Conservation (phyloP, 2,329 filamentous ascomycete genomes). For the Cytospora piceae region DNA sequence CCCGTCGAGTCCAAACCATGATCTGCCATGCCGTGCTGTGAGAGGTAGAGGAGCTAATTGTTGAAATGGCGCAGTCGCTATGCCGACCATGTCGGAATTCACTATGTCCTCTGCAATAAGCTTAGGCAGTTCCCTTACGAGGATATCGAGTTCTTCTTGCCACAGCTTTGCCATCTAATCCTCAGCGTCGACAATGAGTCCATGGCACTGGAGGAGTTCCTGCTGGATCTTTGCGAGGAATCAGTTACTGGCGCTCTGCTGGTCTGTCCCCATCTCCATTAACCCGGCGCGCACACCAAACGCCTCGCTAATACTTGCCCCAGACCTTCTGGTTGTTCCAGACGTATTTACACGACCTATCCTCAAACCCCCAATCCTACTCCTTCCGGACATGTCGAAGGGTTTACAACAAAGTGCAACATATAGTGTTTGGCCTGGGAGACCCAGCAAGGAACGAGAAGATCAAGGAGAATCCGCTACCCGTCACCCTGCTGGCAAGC, state of each 20-base stretch:
- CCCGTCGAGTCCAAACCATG: constrained; percentile 2
- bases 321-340: constrained; percentile 92
- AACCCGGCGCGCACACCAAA: constrained; percentile 14
- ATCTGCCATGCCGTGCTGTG: constrained; percentile 21
- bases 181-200: constrained; percentile 90
- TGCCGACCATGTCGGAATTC: constrained; percentile 86
- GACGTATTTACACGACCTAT: constrained; percentile 82
- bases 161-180: constrained; percentile 84
- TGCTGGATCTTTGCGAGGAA: constrained; percentile 84
- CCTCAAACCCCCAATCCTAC: constrained; percentile 73
- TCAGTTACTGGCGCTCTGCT: constrained; percentile 82
- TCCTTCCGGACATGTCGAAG: constrained; percentile 81
- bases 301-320: constrained; percentile 15
- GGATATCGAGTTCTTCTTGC: constrained; percentile 91
- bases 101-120: constrained; percentile 88
- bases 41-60: constrained; percentile 17
- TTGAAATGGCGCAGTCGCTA: constrained; percentile 65
- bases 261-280: constrained; percentile 53
- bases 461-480: constrained; percentile 80
- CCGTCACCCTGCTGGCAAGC: constrained; percentile 79
- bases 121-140: constrained; percentile 87
- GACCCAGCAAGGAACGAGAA: constrained; percentile 71
- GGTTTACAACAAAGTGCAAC: constrained; percentile 86
- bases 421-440: constrained; percentile 80
- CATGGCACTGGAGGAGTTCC: constrained; percentile 87